Conservation (phyloP, 2,329 filamentous ascomycete genomes). For the Alternaria conjuncta region DNA sequence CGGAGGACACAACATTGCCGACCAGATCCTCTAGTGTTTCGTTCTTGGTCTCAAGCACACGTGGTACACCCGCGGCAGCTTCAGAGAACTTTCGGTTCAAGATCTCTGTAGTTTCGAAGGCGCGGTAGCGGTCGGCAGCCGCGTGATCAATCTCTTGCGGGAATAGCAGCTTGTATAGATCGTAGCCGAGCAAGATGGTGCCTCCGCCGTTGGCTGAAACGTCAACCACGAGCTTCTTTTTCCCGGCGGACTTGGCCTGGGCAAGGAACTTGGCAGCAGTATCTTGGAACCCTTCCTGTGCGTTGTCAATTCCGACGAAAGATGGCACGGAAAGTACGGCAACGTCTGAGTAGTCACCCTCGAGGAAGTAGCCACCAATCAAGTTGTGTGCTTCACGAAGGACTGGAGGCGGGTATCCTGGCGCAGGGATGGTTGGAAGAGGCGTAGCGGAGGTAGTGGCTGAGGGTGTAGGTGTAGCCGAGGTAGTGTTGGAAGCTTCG, state of each 20-base stretch:
- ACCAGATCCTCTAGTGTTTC: conserved; percentile 44
- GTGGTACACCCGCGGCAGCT: conserved; percentile 38
- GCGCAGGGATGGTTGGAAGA: conserved; percentile 37
- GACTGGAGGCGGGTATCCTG: conserved; percentile 55
- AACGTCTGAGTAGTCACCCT: conserved; percentile 53
- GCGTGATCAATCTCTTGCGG: conserved; percentile 56
- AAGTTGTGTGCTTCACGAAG: conserved; percentile 50
- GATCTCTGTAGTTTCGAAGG: conserved; percentile 55
- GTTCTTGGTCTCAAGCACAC: conserved; percentile 41
- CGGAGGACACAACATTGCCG: conserved; percentile 48
- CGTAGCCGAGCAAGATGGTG: conserved; percentile 65
- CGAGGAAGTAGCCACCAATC: conserved; percentile 57
- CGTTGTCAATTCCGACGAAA: conserved; percentile 43
- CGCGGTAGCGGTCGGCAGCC: conserved; percentile 59
- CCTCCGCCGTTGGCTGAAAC: conserved; percentile 66
- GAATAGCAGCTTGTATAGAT: conserved; percentile 66
- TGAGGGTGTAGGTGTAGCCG: conserved; percentile 25
- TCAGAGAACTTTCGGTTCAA: conserved; percentile 52
- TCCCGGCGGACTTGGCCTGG: conserved; percentile 56
- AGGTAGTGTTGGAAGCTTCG: conserved; percentile 21
- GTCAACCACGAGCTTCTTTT: conserved; percentile 67
- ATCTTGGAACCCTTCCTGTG: conserved; percentile 50
- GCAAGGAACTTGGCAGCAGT: conserved; percentile 52
- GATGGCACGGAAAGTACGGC: conserved; percentile 55
- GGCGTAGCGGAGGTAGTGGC: conserved; percentile 22